A percentile compares a stretch with the other conserved stretches of the same genome.
Evolutionary conservation across 768 basidiomycete genomes (phyloP).

Genomic region (Multifurca ochricompacta): DNA sequence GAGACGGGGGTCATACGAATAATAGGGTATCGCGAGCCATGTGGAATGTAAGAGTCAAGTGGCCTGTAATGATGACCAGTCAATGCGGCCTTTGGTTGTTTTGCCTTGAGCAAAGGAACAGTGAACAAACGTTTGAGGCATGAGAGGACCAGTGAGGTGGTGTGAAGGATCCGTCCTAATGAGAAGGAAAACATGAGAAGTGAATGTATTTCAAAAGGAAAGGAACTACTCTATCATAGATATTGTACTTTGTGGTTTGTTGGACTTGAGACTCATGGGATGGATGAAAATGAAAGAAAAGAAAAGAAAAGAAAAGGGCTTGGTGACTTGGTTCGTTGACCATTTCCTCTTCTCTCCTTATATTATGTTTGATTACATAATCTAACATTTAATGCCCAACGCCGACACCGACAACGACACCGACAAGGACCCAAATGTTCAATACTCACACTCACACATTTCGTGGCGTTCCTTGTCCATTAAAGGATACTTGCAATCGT

Average conservation of each 20-base stretch:
- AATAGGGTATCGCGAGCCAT: background rate
- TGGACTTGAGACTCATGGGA: too few relatives aligned
- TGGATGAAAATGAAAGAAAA: too few relatives aligned
- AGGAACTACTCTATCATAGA: too few relatives aligned
- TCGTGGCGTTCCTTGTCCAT: constrained; percentile 52
- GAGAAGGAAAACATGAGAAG: constrained; percentile 3
- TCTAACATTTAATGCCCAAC: too few relatives aligned
- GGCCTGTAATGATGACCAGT: constrained; percentile 2
- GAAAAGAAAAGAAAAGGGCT: background rate
- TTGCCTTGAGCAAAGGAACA: background rate
- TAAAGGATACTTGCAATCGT: constrained; percentile 39
- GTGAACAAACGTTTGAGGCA: constrained; percentile 50
- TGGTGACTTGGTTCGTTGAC: background rate
- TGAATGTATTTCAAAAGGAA: background rate
- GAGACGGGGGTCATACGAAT: constrained; percentile 21
- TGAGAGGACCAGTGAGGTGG: constrained; percentile 55
- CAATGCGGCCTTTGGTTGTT: too few relatives aligned
- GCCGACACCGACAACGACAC: too few relatives aligned
- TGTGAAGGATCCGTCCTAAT: constrained; percentile 47
- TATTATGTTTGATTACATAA: too few relatives aligned
- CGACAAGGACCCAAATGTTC: constrained; percentile 56
- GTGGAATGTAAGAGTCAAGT: background rate
- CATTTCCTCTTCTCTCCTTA: background rate
- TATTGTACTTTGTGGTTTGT: too few relatives aligned
- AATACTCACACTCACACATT: constrained; percentile 52